These are phyloP conservation scores for Madurella mycetomatis DNA, from an alignment of 2,329 filamentous ascomycete genomes.

Conservation along the genomic window DNA sequence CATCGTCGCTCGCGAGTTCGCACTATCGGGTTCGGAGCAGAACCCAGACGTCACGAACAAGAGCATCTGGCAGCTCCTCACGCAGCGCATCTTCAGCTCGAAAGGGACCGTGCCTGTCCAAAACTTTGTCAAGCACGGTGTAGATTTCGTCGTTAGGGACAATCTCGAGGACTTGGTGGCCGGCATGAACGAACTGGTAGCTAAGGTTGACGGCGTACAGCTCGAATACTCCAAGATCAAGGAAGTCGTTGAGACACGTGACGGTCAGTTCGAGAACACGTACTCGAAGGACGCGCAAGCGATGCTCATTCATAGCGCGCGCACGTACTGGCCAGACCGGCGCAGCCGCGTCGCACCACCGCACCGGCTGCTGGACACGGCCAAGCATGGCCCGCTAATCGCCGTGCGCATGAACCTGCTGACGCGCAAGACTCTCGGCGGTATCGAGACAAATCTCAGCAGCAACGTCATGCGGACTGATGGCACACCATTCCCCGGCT, in stretches of 20 bases:
- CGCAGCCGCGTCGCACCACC: slow-evolving; percentile 48
- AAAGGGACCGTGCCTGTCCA: slow-evolving; percentile 53
- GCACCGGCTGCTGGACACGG: slow-evolving; percentile 50
- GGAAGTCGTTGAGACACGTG: slow-evolving; percentile 48
- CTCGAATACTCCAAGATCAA: slow-evolving; percentile 44
- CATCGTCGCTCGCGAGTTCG: slow-evolving; percentile 59
- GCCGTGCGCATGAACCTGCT: slow-evolving; percentile 58
- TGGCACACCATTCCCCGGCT: slow-evolving; percentile 47
- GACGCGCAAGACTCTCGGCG: slow-evolving; percentile 57
- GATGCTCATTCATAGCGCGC: slow-evolving; percentile 56
- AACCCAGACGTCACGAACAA: slow-evolving; percentile 58
- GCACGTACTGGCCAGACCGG: slow-evolving; percentile 52
- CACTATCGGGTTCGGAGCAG: slow-evolving; percentile 59
- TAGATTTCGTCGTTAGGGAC: slow-evolving; percentile 56
- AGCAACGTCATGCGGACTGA: slow-evolving; percentile 51
- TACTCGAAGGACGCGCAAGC: slow-evolving; percentile 59
- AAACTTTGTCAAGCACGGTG: slow-evolving; percentile 54
- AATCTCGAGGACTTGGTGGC: slow-evolving; percentile 51
- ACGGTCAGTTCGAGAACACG: slow-evolving; percentile 51
- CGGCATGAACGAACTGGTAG: slow-evolving; percentile 56
- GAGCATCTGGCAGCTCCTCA: slow-evolving; percentile 49
- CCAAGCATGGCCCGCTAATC: slow-evolving; percentile 53
- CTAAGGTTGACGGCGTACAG: slow-evolving; percentile 39
- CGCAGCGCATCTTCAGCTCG: slow-evolving; percentile 45
- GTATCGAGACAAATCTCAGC: slow-evolving; percentile 55